Evolutionary conservation across 1,284 basidiomycete genomes (phyloP).

Genomic region (Ganoderma meredithae): DNA sequence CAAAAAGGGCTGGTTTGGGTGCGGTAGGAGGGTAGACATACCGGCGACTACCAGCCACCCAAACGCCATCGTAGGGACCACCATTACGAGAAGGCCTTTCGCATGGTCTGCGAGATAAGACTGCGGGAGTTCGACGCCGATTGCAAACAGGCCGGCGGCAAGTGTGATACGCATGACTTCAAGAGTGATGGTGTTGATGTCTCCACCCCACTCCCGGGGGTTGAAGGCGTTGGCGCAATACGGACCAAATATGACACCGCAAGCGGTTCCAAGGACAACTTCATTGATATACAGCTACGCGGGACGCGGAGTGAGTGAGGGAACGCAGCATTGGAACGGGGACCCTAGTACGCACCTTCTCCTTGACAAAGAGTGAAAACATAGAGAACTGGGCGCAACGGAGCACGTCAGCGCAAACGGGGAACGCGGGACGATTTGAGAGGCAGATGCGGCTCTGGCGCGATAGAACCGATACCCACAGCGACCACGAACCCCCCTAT

Average conservation of each 20-base stretch:
- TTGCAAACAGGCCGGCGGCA: slow-evolving; percentile 74
- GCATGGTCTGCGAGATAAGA: slow-evolving; percentile 71
- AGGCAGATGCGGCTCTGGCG: neutral
- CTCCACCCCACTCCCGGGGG: slow-evolving; percentile 76
- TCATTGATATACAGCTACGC: slow-evolving; percentile 90
- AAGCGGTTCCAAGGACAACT: slow-evolving; percentile 88
- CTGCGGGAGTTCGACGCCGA: slow-evolving; percentile 76
- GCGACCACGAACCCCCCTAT: slow-evolving; percentile 80
- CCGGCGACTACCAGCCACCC: slow-evolving; percentile 79
- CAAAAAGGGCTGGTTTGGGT: neutral
- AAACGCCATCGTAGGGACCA: slow-evolving; percentile 82
- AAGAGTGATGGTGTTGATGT: slow-evolving; percentile 72
- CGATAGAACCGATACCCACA: slow-evolving; percentile 46
- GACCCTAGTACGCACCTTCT: slow-evolving; percentile 56
- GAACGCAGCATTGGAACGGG: neutral
- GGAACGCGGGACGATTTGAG: neutral
- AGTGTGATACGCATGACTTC: slow-evolving; percentile 83
- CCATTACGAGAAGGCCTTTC: slow-evolving; percentile 66
- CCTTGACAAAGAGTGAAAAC: slow-evolving; percentile 84
- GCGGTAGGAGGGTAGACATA: slow-evolving; percentile 35
- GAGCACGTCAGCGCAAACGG: slow-evolving; percentile 12
- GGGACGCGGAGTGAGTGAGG: neutral
- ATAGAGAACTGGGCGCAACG: slow-evolving; percentile 70
- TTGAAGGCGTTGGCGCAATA: slow-evolving; percentile 82
- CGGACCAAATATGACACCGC: slow-evolving; percentile 80